phyloP scores from a whole-genome alignment of 768 basidiomycete species.

The Macrolepiota fuliginosa region DNA sequence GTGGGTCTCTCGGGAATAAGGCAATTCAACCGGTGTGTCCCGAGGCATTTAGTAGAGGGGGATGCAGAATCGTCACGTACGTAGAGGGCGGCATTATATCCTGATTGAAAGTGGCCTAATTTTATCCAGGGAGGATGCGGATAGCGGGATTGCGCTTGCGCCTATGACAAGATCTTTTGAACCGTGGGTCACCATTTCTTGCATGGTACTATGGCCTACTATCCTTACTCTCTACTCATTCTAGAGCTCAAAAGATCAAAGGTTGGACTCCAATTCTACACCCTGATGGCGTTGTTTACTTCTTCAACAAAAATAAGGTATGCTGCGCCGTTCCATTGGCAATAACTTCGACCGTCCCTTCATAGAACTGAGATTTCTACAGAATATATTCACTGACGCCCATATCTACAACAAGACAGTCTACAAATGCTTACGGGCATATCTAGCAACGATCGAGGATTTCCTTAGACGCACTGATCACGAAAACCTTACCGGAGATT shows the following conservation, averaged over 20 bases:
- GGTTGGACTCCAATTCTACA: constrained; percentile 50
- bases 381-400: constrained; percentile 32
- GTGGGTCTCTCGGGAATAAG: not conserved
- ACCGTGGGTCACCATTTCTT: not conserved
- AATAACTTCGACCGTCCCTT: no score
- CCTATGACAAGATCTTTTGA: constrained; percentile 9
- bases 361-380: not conserved
- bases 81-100: not conserved
- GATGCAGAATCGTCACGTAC: not conserved
- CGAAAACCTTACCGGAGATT: not conserved
- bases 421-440: constrained; percentile 32
- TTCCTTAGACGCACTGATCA: constrained; percentile 16
- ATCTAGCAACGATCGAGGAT: constrained; percentile 26
- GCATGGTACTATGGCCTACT: not conserved
- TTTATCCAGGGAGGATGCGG: not conserved
- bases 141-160: constrained; percentile 1
- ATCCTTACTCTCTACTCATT: not conserved
- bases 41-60: not conserved
- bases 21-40: not conserved
- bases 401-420: constrained; percentile 41
- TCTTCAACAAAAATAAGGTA: constrained; percentile 46
- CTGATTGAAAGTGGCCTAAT: not conserved
- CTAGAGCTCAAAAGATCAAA: constrained; percentile 20
- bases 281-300: constrained; percentile 66
- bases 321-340: constrained; percentile 12